A percentile compares a stretch with the other conserved stretches of the same genome.
Conservation (phyloP, 345 rosid species). For the Turnera subulata region DNA sequence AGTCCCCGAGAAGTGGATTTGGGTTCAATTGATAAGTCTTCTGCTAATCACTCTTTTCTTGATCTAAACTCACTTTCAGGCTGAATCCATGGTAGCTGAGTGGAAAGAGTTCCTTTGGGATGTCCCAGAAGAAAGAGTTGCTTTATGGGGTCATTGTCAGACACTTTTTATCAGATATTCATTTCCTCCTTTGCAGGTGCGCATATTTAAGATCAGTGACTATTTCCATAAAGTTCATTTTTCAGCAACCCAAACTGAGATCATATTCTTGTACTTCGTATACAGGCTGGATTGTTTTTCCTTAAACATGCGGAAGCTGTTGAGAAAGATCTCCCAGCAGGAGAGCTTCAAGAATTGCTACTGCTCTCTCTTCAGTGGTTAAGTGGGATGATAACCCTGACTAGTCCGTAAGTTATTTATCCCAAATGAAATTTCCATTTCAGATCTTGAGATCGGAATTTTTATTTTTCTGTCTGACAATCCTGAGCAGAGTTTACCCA, state of each 20-base stretch:
- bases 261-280: slow-evolving; percentile 10
- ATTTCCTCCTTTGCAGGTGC: slow-evolving; percentile 84
- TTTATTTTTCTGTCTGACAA: slow-evolving; percentile 26
- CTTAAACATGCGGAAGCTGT: slow-evolving; percentile 89
- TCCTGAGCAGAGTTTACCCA: slow-evolving; percentile 73
- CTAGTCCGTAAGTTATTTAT: slow-evolving; percentile 67
- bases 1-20: too few relatives aligned
- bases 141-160: slow-evolving; percentile 98
- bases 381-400: slow-evolving; percentile 79
- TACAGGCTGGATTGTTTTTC: slow-evolving; percentile 91
- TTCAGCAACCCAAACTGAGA: slow-evolving; percentile 12
- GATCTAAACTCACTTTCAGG: slow-evolving; percentile 41
- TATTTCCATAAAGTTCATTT: background rate
- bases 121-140: slow-evolving; percentile 98
- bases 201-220: slow-evolving; percentile 8
- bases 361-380: slow-evolving; percentile 94
- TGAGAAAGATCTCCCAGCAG: slow-evolving; percentile 96
- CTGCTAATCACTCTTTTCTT: background rate
- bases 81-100: slow-evolving; percentile 97
- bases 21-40: too few relatives aligned
- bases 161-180: slow-evolving; percentile 79
- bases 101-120: slow-evolving; percentile 99
- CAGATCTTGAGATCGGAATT: slow-evolving; percentile 2
- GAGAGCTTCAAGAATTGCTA: slow-evolving; percentile 84
- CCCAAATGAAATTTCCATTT: slow-evolving; percentile 9